Evolutionary conservation across 352 stramenopile species (phyloP).

Genomic region (Phytophthora agathidicida): DNA sequence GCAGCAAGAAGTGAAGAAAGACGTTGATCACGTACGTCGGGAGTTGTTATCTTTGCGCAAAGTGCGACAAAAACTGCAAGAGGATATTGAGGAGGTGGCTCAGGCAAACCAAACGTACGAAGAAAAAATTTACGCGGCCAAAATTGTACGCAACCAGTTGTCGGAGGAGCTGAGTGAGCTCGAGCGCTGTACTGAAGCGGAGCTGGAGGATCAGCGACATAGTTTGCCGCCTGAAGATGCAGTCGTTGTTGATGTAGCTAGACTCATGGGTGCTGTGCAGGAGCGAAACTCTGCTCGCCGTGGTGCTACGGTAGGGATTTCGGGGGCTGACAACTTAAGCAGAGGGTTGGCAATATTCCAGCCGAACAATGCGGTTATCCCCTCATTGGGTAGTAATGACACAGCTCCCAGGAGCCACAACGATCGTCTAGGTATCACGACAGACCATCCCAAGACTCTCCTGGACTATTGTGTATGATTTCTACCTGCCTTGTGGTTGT

Average conservation of each 20-base stretch:
- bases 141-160: conserved; percentile 53
- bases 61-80: conserved; percentile 61
- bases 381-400: neutral
- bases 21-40: conserved; percentile 62
- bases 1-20: conserved; percentile 63
- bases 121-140: conserved; percentile 54
- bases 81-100: conserved; percentile 60
- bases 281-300: conserved; percentile 30
- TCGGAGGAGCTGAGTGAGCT: conserved; percentile 62
- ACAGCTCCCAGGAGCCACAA: neutral
- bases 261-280: conserved; percentile 65
- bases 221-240: conserved; percentile 70
- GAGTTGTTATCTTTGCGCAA: conserved; percentile 67
- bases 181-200: conserved; percentile 58
- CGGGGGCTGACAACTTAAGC: neutral
- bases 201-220: conserved; percentile 56
- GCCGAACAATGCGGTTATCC: neutral
- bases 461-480: conserved; percentile 30
- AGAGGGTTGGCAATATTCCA: conserved; percentile 2
- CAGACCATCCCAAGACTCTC: conserved; percentile 9
- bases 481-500: neutral
- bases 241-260: conserved; percentile 63
- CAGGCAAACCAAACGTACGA: conserved; percentile 45
- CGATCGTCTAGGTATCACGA: neutral
- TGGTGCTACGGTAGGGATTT: conserved; percentile 8